Base-by-base conservation (phyloP, 2,329 filamentous ascomycete genomes). In the Cadophora sp. region DNA sequence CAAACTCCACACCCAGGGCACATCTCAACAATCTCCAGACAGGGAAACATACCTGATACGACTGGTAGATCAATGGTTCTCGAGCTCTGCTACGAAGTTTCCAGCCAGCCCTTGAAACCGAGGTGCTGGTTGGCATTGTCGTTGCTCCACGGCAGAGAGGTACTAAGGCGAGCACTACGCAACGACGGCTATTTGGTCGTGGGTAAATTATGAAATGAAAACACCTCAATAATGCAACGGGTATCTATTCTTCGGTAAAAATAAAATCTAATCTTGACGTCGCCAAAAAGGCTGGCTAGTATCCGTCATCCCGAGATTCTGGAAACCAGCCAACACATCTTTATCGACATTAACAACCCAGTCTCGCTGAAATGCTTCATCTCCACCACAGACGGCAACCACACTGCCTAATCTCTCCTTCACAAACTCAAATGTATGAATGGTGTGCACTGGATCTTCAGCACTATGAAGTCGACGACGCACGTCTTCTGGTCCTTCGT, bases 301-400 rank as follows among this genome's bases (percentile, higher is more conserved):
- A 55, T 62, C 60, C 33, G 60, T 62, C 27, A 59, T 71, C 1
- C 72, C 74, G 39, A 86, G 69, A 48, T 74, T 74, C 71, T 83
- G 79, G 75, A 94, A 95, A n/a, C 83, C 86, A 13, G 81, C 81
- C 68, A 95, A 73, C 18, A 94, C 85, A 67, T 94, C 89, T 72
- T 83, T 84, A 77, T 96, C 92, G 30, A 96, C 91, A 69, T 94
- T 91, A n/a, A 83, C 83, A 16, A 88, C 79, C 87, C 89, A 94
- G 60, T 89, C 83, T 64, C 86, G 83, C 76, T 89, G 84, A 76
- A 96, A 95, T 3, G 76, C 80, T 59, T 85, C 82, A 72, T 90
- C 85, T 0, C 91, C 91, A 1, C 92, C 92, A 4, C 83, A 83
- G 4, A 82, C 80, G 60, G 81, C 80, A 22, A 94, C 85, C 5